Base-by-base conservation (phyloP, 2,329 filamentous ascomycete species). In the Torrubiellomyces zombiae region DNA sequence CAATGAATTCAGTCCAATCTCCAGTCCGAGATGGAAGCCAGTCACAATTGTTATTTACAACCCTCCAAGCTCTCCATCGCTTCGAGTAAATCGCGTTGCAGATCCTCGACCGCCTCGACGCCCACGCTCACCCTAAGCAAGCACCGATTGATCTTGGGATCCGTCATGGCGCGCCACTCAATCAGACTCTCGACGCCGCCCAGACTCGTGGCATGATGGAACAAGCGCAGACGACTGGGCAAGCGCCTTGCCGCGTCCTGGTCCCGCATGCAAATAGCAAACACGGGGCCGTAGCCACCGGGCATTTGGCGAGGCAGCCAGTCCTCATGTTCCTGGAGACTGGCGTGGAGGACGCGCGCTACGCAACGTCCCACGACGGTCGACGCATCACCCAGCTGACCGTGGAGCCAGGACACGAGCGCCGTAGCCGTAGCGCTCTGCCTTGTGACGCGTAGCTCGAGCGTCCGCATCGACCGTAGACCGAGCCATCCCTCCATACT, bases 131-230 rank as follows among this genome's bases (percentile, higher is more conserved):
- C 55, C 25, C 89, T 58, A 49, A 94, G 42, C 46, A 95, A 48
- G 29, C 67, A 60, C 42, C 60, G 66, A 43, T 91, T 80, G 19
- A 91, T 73, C 1, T 48, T 59, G 3, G 51, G 40, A 57, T 98
- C 89, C 30, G 73, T 75, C 81, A 98, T 89, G 23, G 77, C 69
- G 30, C 89, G 64, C 89, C 89, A 98, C 63, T 98, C 89, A 38
- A 98, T 85, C 56, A 95, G 53, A 43, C 81, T 89, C 64, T 95
- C 89, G 7, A 95, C 82, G 4, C 89, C 86, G 3, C 89, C 89
- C 15, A 95, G 53, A 48, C 80, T 91, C 3, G 89, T 98, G 5
- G 89, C 89, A 51, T 98, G 89, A 39, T 93, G 81, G 57, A 95
- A 95, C 21, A 93, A 63, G 3, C 60, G 46, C 45, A 95, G 53